Base-by-base conservation (phyloP, 768 basidiomycete genomes). In the Leccinum boreale region DNA sequence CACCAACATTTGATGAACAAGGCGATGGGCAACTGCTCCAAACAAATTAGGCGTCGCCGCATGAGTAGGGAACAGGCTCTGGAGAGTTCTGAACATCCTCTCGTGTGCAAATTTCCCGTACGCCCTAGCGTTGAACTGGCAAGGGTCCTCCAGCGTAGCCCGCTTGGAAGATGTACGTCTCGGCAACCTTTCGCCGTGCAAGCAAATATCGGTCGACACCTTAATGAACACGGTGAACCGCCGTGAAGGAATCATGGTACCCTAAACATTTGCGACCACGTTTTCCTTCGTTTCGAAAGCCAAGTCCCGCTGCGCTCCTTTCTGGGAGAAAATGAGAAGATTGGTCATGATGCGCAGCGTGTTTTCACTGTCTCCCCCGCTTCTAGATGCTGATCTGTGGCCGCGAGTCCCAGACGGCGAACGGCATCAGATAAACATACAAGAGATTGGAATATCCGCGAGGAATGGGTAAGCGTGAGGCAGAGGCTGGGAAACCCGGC, bases 281-380 rank as follows among this genome's bases (percentile, higher is more conserved):
- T 75, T 78, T 0, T 77, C 80, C 17, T 69, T 64, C 15, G 70
- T 71, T 52, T 77, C 74, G 7, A 77, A 71, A 12, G 81, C 76
- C 1, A 76, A 72, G 5, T 75, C 77, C 49, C 74, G 72, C 14
- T 74, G 65, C 4, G 58, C 65, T 42, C 70, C 67, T 39, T 79
- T 77, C 57, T 80, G 81, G 14, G 84, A 81, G 55, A 84, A 78
- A 0, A 85, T 84, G 55, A 90, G 75, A 2, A 91, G 73, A 65
- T 89, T 89, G 4, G 88, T 89, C 88, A 90, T 88, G 58, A 89
- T 83, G 12, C 86, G 82, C n/a, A 86, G 67, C 24, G 89, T 85
- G 62, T 84, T 82, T 52, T 82, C 78, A 14, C 78, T 78, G 44
- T 81, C 80, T 53, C 81, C 82, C 11, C 71, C 26, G 72, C 70